These are phyloP conservation scores for Udeniomyces megalosporus DNA, from an alignment of 768 basidiomycete genomes.

Conservation along the genomic window DNA sequence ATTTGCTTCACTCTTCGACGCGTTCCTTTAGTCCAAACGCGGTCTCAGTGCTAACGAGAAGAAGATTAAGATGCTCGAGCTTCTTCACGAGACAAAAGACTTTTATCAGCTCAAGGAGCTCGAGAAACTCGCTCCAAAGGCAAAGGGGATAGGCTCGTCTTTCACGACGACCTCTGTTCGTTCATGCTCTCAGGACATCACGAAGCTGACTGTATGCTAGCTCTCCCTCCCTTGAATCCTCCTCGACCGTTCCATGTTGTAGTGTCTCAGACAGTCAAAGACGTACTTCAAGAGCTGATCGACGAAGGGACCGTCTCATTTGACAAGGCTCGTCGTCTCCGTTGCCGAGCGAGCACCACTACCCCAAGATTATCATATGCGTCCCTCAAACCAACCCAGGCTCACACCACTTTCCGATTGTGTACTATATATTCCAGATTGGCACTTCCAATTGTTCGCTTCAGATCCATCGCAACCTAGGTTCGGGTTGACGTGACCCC, in stretches of 20 bases:
- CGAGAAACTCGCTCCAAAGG: slow-evolving; percentile 43
- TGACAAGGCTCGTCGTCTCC: too few relatives aligned
- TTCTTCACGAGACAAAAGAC: slow-evolving; percentile 83
- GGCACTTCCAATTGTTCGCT: slow-evolving; percentile 90
- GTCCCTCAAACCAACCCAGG: too few relatives aligned
- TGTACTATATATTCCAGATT: too few relatives aligned
- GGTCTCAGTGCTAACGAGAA: slow-evolving; percentile 84
- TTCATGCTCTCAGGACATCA: background rate
- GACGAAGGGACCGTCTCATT: slow-evolving; percentile 70
- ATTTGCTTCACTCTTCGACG: background rate
- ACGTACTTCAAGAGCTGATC: slow-evolving; percentile 70
- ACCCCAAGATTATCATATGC: too few relatives aligned
- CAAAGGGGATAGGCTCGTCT: slow-evolving; percentile 11
- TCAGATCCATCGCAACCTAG: too few relatives aligned
- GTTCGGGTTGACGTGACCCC: too few relatives aligned
- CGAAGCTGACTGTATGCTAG: too few relatives aligned
- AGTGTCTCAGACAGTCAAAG: slow-evolving; percentile 86
- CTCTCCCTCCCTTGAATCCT: background rate
- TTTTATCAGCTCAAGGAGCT: slow-evolving; percentile 83
- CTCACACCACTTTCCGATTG: too few relatives aligned
- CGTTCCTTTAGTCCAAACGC: slow-evolving; percentile 28
- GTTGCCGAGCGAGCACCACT: too few relatives aligned
- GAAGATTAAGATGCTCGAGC: slow-evolving; percentile 68
- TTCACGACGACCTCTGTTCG: slow-evolving; percentile 16
- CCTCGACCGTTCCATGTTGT: background rate